phyloP scores from a whole-genome alignment of 2,329 filamentous ascomycete species.

The Pseudopyricularia javanii region DNA sequence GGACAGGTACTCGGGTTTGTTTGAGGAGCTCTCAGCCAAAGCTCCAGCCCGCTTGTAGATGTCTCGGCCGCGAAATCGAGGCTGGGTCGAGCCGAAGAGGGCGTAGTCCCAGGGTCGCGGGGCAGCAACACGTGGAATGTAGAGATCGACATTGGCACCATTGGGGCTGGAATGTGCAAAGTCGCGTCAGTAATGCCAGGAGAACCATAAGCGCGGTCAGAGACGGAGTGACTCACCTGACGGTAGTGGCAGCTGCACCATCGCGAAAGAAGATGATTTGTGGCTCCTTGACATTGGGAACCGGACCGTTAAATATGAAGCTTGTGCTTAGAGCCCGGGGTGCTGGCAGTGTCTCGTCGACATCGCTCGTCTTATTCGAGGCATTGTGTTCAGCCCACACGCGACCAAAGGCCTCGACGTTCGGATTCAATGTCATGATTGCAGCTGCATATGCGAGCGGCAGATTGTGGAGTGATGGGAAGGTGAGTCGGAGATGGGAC shows the following conservation, averaged over 20 bases:
- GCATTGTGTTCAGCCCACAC: background rate
- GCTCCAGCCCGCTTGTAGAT: background rate
- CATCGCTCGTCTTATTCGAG: background rate
- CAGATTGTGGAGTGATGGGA: background rate
- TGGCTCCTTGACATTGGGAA: background rate
- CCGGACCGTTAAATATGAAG: background rate
- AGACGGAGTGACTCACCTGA: background rate
- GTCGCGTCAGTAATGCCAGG: background rate
- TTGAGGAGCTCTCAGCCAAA: background rate
- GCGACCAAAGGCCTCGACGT: background rate
- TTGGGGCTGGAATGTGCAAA: background rate
- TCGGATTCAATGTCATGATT: conserved; percentile 1
- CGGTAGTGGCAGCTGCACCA: background rate
- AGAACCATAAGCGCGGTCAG: background rate
- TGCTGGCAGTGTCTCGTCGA: background rate
- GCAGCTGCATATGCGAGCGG: background rate
- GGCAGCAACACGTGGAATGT: background rate
- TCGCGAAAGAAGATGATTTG: background rate
- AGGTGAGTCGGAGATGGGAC: background rate
- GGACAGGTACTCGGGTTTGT: background rate
- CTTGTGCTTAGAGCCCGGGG: background rate
- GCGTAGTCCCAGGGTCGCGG: background rate
- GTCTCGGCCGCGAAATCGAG: background rate
- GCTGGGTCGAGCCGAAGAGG: background rate
- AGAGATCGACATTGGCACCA: background rate